Evolutionary conservation across 2,329 filamentous ascomycete species (phyloP), one percentile per base, ranked within the genome.

Genomic region (Calonectria ilicicola): DNA sequence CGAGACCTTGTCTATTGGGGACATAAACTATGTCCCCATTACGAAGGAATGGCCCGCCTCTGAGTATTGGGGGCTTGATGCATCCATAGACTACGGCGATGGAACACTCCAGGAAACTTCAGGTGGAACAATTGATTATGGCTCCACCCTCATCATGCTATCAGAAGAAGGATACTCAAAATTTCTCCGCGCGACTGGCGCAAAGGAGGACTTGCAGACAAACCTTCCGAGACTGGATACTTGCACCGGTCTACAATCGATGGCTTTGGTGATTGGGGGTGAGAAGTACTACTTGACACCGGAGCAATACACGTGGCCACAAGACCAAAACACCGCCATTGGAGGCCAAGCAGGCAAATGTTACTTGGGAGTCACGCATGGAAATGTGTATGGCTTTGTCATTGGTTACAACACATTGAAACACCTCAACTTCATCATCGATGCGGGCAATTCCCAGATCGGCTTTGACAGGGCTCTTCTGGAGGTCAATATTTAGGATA

Each of bases 141-240:
- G 53, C 12, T 6, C 1, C 6, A 17, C 19, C n/a, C 23, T 5
- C 0, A 23, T 26, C 3, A 4, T 1, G 0, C 12, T 58, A 1
- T 2, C 12, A 4, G 0, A 10, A 2, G 19, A 58, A 3, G 53
- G 29, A 6, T 58, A 8, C 32, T 26, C 15, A 3, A 2, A 2
- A 1, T 26, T 58, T 12, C n/a, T 38, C 7, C 1, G 1, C 5
- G n/a, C 5, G 12, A 58, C 32, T 1, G 29, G 53, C 5, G 53
- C 53, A 1, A 38, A 3, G 2, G 0, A 9, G 6, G 32, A 58
- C 10, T 1, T 35, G 1, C 2, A 3, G 1, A 40, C n/a, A 0
- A 14, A 14, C 2, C 53, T 58, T 19, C 53, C 5, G 5, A n/a
- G 23, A 5, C 32, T 40, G 2, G 32, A 58, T 14, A 23, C 53